These are phyloP conservation scores for Santalum album DNA, from an alignment of 164 flowering plant genomes.

Conservation along the genomic window DNA sequence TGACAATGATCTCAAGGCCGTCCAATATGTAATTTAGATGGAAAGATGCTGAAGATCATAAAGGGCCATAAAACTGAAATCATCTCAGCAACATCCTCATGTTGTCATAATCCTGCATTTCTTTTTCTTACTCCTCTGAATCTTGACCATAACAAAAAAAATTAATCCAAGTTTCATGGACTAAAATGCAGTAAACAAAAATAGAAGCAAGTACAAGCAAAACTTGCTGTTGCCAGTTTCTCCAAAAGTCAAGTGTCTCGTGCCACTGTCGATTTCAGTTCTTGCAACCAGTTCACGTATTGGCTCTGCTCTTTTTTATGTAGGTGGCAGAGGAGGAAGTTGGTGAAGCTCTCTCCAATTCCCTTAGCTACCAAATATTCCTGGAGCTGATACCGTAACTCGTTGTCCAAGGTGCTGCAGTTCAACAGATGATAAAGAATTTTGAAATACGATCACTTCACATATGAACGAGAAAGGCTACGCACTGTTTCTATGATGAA, in stretches of 20 bases:
- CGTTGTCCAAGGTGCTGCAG: slow-evolving; percentile 55
- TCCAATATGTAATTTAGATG: too few species aligned
- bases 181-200: not conserved
- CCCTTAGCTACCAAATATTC: slow-evolving; percentile 47
- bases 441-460: not conserved
- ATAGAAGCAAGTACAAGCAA: not conserved
- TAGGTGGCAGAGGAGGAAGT: slow-evolving; percentile 53
- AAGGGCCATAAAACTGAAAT: too few species aligned
- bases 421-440: not conserved
- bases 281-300: slow-evolving; percentile 60
- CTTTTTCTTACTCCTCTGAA: too few species aligned
- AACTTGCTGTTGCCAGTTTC: slow-evolving; percentile 1
- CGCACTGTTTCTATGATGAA: too few species aligned
- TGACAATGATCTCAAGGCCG: too few species aligned
- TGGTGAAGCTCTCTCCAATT: slow-evolving; percentile 43
- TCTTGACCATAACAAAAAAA: too few species aligned
- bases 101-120: too few species aligned
- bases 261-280: slow-evolving; percentile 29
- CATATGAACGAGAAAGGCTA: too few species aligned
- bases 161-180: too few species aligned
- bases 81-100: too few species aligned
- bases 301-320: slow-evolving; percentile 66
- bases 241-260: slow-evolving; percentile 6
- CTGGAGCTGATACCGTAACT: slow-evolving; percentile 47
- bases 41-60: too few species aligned